Evolutionary conservation across 2,329 filamentous ascomycete species (phyloP).

Genomic region (Colletotrichum chrysophilum): DNA sequence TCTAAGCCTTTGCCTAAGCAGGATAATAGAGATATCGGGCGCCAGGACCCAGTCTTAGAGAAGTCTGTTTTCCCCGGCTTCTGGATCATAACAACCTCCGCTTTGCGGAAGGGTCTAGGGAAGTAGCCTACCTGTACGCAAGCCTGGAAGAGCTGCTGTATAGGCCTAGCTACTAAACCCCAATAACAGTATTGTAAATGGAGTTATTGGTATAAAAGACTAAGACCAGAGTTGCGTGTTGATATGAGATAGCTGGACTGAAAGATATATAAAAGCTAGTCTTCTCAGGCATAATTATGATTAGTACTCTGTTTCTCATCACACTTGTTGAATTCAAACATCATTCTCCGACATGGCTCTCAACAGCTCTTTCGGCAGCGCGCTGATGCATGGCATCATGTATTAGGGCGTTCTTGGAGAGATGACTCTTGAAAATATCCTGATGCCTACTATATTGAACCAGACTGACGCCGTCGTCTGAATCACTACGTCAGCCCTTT

Average conservation of each 20-base stretch:
- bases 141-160: no score
- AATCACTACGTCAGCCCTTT: no score
- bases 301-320: not conserved
- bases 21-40: no score
- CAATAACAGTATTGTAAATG: no score
- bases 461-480: no score
- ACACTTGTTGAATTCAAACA: not conserved
- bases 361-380: not conserved
- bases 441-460: not conserved
- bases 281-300: not conserved
- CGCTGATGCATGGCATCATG: not conserved
- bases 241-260: not conserved
- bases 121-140: no score
- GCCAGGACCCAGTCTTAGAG: no score
- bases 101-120: no score
- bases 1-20: no score
- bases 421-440: conserved; percentile 20
- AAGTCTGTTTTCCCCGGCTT: no score
- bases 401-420: conserved; percentile 26
- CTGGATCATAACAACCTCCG: no score
- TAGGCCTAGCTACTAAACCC: no score
- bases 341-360: not conserved
- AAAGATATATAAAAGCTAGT: not conserved
- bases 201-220: not conserved
- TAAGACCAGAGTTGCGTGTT: not conserved